Base-by-base conservation (phyloP, 306 rosid species). In the Styphnolobium japonicum region DNA sequence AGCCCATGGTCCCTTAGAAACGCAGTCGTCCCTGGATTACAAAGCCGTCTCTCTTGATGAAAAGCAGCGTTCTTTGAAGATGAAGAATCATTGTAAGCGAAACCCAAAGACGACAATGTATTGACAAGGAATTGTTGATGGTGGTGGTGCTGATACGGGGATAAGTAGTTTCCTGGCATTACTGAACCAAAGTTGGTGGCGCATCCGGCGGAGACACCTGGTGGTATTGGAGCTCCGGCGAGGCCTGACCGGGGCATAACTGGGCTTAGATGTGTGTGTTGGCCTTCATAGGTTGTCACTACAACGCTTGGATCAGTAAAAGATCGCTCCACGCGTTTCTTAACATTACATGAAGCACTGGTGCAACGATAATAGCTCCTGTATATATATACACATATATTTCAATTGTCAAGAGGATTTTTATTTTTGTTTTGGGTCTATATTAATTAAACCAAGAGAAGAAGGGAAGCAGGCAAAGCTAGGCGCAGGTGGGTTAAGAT, bases 351-450 rank as follows among this genome's bases (percentile, higher is more conserved):
- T 60, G 97, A 82, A 10, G 84, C 80, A 34, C 82, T 91, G 77
- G 97, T 92, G 97, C 98, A 94, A 80, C 98, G 98, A 88, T 91
- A 94, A 66, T 94, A 94, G 58, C 98, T 94, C 95, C 98, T 94
- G 36, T 11, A 76, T 19, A 56, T 6, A 43, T 0, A 72, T 5
- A 49, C 58, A 36, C 33, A 56, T 22, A 21, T 62, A 76, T 62
- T 46, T 23, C 23, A 66, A 45, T 57, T 73, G 34, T 31, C 7
- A 45, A 52, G 48, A 15, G 31, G 18, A 39, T 19, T 29, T 21
- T 43, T 43, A 1, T 11, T 25, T 52, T 27, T 7, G 6, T 16
- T 52, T 58, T 6, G 15, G 22, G 19, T 21, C 42, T 16, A 71
- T 10, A 67, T 52, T 15, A 49, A 37, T 37, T 63, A 29, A 40